Conservation (phyloP, 2,329 filamentous ascomycete genomes). For the Colletotrichum noveboracense region DNA sequence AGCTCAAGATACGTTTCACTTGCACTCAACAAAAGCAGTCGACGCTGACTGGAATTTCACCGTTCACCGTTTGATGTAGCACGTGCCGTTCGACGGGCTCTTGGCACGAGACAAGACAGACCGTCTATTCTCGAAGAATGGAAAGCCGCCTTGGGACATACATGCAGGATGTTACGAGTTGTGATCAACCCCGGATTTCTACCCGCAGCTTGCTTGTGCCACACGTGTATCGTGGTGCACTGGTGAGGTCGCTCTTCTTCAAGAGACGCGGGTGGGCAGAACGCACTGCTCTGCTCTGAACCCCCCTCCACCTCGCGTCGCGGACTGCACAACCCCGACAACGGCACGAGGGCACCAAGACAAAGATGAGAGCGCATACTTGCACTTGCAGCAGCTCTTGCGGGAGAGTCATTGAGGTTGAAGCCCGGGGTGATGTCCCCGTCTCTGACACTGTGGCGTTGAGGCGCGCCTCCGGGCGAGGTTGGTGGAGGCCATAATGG, state of each 20-base stretch:
- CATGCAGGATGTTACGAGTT: neutral
- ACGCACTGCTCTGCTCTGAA: neutral
- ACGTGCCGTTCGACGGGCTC: neutral
- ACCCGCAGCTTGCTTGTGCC: neutral
- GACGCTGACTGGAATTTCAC: neutral
- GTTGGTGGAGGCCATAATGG: slow-evolving; percentile 17
- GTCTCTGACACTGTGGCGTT: slow-evolving; percentile 15
- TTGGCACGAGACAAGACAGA: neutral
- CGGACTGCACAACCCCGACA: neutral
- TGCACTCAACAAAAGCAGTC: neutral
- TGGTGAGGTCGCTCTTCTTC: neutral
- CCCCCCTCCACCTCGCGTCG: neutral
- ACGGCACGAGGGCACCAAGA: neutral
- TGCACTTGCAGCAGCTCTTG: neutral
- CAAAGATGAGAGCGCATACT: neutral
- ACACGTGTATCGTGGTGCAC: neutral
- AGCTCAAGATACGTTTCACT: neutral
- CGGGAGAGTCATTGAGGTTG: neutral
- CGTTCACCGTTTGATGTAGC: neutral
- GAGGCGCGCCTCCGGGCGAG: slow-evolving; percentile 15
- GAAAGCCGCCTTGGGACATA: neutral
- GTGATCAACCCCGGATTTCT: slow-evolving; percentile 16
- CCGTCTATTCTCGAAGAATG: neutral
- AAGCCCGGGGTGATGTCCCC: neutral
- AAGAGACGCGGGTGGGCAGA: neutral